Evolutionary conservation across 768 basidiomycete species (phyloP).

Genomic region (Boletus sp.): DNA sequence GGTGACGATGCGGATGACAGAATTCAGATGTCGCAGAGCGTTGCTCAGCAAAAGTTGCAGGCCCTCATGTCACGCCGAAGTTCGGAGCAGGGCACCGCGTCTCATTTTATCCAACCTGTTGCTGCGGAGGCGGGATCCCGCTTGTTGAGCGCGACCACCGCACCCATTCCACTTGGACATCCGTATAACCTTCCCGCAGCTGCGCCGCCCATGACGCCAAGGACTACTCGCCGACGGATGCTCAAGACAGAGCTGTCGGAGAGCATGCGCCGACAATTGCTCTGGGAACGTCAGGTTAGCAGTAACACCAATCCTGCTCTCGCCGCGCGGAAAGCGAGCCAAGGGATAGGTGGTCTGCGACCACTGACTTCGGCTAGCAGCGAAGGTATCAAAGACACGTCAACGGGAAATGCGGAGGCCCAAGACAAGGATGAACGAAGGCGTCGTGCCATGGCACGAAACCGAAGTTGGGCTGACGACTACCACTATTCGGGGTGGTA

Average conservation of each 20-base stretch:
- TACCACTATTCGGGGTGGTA: conserved; percentile 68
- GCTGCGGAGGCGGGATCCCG: conserved; percentile 17
- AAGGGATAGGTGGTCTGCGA: conserved; percentile 30
- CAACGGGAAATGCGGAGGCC: conserved; percentile 19
- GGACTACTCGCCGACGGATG: conserved; percentile 83
- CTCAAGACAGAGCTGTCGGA: conserved; percentile 82
- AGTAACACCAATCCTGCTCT: conserved; percentile 44
- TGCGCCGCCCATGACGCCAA: conserved; percentile 70
- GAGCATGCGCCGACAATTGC: conserved; percentile 70
- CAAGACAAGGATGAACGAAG: conserved; percentile 41
- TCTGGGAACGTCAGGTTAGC: conserved; percentile 77
- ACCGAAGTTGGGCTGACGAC: conserved; percentile 67
- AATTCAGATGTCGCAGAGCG: conserved; percentile 59
- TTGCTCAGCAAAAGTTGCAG: conserved; percentile 65
- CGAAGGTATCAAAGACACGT: conserved; percentile 12
- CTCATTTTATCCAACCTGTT: conserved; percentile 22
- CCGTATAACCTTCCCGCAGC: conserved; percentile 73
- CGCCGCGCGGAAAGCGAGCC: conserved; percentile 27
- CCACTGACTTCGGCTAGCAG: conserved; percentile 33
- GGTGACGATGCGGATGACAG: conserved; percentile 48
- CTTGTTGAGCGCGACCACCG: conserved; percentile 31
- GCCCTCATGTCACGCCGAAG: conserved; percentile 49
- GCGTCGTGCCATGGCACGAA: conserved; percentile 50
- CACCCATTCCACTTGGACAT: conserved; percentile 58
- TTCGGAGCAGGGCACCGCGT: conserved; percentile 27